Evolutionary conservation across 495 filamentous ascomycete genomes (phyloP).

Genomic region (Penicillium tannophilum): DNA sequence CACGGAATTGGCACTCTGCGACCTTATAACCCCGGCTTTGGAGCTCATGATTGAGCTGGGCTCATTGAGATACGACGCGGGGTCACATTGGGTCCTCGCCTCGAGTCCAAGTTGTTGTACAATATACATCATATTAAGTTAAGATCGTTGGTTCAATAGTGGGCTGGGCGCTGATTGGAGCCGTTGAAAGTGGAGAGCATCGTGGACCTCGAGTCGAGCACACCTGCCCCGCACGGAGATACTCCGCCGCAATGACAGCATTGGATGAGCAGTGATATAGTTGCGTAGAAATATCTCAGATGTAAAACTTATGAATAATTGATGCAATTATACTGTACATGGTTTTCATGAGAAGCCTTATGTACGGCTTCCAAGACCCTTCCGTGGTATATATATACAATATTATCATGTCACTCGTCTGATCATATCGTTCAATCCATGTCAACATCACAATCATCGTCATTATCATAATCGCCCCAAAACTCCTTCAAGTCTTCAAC

Average conservation of each 20-base stretch:
- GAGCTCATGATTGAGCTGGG: neutral
- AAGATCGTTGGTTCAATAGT: neutral
- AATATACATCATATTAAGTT: neutral
- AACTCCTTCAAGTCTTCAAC: conserved; percentile 45
- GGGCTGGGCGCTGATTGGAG: conserved; percentile 1
- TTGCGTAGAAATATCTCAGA: neutral
- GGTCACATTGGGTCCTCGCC: neutral
- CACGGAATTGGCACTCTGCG: neutral
- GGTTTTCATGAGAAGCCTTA: no score
- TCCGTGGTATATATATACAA: neutral
- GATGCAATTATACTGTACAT: no score
- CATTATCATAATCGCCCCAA: conserved; percentile 43
- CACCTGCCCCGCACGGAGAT: conserved; percentile 11
- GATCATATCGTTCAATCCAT: conserved; percentile 16
- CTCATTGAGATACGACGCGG: neutral
- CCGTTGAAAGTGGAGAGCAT: neutral
- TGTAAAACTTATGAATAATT: no score
- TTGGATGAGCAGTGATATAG: neutral
- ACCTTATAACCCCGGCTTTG: neutral
- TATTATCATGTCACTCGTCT: neutral
- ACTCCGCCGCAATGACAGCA: conserved; percentile 3
- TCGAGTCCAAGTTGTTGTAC: neutral
- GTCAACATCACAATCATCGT: conserved; percentile 32
- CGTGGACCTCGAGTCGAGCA: conserved; percentile 14
- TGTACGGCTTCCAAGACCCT: no score